These are phyloP conservation scores for Colletotrichum camelliae DNA, from an alignment of 2,329 filamentous ascomycete species.

Conservation along the genomic window DNA sequence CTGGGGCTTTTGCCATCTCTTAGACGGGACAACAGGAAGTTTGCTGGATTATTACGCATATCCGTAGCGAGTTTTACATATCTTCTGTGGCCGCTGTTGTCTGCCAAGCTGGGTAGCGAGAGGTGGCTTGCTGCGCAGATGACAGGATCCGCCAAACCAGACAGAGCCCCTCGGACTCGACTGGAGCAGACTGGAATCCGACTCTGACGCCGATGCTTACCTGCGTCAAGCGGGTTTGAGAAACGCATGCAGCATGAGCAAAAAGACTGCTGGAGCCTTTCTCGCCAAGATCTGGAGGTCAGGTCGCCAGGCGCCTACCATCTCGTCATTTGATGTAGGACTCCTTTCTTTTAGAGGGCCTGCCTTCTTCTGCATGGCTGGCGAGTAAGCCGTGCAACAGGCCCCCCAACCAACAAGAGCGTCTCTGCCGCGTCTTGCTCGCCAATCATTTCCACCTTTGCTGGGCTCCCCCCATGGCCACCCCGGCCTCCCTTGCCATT, in stretches of 20 bases:
- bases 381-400: neutral
- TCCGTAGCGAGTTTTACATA: neutral
- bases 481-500: neutral
- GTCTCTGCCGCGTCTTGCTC: neutral
- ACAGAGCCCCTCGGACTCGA: neutral
- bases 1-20: neutral
- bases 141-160: constrained; percentile 5
- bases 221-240: neutral
- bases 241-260: neutral
- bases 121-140: neutral
- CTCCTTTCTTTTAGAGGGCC: neutral
- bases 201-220: neutral
- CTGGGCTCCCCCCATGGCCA: neutral
- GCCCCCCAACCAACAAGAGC: neutral
- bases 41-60: neutral
- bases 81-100: neutral
- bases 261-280: neutral
- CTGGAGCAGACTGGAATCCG: neutral
- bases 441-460: constrained; percentile 4
- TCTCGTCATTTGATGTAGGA: neutral
- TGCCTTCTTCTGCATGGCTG: neutral
- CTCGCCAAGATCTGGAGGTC: neutral
- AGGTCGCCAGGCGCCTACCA: neutral
- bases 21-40: neutral
- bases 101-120: neutral